Evolutionary conservation across 257 asterid species (phyloP).

Genomic region (Nicotiana sylvestris): DNA sequence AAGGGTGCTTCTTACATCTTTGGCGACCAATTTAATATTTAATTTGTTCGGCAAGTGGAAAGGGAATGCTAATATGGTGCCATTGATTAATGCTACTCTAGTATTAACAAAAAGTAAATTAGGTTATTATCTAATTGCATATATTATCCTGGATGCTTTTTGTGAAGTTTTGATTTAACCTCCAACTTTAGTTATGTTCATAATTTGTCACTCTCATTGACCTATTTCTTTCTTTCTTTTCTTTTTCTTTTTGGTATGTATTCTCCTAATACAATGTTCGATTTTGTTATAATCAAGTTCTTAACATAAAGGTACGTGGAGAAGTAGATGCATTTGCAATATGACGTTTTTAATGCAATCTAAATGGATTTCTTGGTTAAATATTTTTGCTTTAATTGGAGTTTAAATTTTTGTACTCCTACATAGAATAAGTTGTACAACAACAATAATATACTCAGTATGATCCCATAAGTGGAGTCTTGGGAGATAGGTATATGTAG

Average conservation of each 20-base stretch:
- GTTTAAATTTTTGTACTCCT: too few species aligned
- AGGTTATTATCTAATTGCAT: not conserved
- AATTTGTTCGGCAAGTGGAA: not conserved
- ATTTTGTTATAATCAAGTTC: not conserved
- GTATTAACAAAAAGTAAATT: not conserved
- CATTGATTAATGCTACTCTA: not conserved
- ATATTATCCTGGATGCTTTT: not conserved
- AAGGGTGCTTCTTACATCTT: constrained; percentile 43
- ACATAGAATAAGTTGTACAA: too few species aligned
- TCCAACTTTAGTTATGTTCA: not conserved
- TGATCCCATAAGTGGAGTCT: too few species aligned
- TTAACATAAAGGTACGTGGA: not conserved
- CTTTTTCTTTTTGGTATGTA: too few species aligned
- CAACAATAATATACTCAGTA: too few species aligned
- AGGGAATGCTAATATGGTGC: not conserved
- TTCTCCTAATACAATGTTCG: not conserved
- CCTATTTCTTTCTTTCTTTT: not conserved
- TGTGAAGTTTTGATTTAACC: not conserved
- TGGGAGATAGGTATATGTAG: too few species aligned
- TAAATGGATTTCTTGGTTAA: too few species aligned
- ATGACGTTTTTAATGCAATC: not conserved
- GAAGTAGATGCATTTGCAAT: not conserved
- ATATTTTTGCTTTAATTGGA: too few species aligned
- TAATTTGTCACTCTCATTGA: not conserved
- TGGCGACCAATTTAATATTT: not conserved